Evolutionary conservation across 2,329 filamentous ascomycete genomes (phyloP), one percentile per base, ranked within the genome.

Genomic region (Moelleriella libera): DNA sequence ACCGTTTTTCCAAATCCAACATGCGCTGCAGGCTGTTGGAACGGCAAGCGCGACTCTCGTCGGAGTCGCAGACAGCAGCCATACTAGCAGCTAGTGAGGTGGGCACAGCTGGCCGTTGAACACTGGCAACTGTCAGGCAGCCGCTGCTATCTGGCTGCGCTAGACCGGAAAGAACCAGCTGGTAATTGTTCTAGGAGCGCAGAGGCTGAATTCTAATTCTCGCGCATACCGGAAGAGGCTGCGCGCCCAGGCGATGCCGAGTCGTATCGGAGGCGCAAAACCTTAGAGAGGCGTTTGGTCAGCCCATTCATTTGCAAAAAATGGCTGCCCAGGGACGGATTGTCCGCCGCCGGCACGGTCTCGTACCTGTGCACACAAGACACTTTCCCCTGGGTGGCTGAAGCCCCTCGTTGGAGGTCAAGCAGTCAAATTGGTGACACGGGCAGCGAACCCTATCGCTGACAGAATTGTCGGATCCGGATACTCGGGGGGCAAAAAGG

Each of bases 1-100:
- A 70, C 57, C 67, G 68, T 57, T 72, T 75, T 57, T 80, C 77
- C 46, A 80, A 61, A 54, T 79, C 74, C 45, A 80, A 66, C 76
- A 80, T 79, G 50, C 66, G 69, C 58, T 77, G 68, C 52, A 80
- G 70, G 59, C 70, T 76, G 57, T 69, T 69, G 51, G 66, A 65
- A 54, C 65, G 64, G 46, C 48, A 51, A 7, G 53, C 51, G 10
- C 49, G 50, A 47, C 49, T 47, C 45, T 50, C 53, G 45, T 41
- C 40, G 7, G 47, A 43, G 40, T 48, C 48, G 21, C 49, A 31
- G 49, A 37, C 34, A 37, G 34, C 34, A 37, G 34, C 34, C 34
- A 37, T 37, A 37, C 34, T 5, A 12, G 34, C 8, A 8, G 12
- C 34, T 37, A 37, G 34, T 12, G 34, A 8, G 34, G 34, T 12